Evolutionary conservation across 768 basidiomycete species (phyloP).

Genomic region (Naganishia onofrii): DNA sequence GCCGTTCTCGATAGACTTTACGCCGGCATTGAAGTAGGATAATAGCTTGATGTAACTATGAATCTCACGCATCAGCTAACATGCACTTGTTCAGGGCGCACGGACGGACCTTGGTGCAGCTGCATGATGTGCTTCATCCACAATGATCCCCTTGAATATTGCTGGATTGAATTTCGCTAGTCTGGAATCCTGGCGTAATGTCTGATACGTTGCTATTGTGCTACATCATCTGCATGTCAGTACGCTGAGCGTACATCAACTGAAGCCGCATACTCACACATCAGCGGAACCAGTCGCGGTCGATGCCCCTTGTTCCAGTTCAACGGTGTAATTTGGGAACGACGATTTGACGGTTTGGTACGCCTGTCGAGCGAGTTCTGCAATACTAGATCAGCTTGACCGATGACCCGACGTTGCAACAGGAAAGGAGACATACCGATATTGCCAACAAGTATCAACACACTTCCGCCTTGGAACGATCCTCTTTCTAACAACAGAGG

Average conservation of each 20-base stretch:
- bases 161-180: slow-evolving; percentile 72
- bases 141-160: slow-evolving; percentile 68
- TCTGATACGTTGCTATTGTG: slow-evolving; percentile 57
- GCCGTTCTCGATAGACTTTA: slow-evolving; percentile 29
- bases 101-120: slow-evolving; percentile 76
- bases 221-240: slow-evolving; percentile 32
- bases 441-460: slow-evolving; percentile 82
- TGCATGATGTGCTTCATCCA: slow-evolving; percentile 95
- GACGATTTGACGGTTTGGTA: slow-evolving; percentile 66
- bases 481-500: slow-evolving; percentile 26
- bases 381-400: not conserved
- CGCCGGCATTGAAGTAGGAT: slow-evolving; percentile 71
- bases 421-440: slow-evolving; percentile 46
- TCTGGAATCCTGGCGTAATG: slow-evolving; percentile 64
- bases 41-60: slow-evolving; percentile 74
- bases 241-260: too few species aligned
- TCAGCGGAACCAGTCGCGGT: slow-evolving; percentile 77
- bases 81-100: slow-evolving; percentile 26
- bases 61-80: not conserved
- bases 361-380: slow-evolving; percentile 81
- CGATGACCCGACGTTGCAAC: not conserved
- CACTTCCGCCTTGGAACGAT: slow-evolving; percentile 56
- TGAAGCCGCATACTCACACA: slow-evolving; percentile 60
- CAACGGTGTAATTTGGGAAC: slow-evolving; percentile 73
- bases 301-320: slow-evolving; percentile 84